phyloP scores from a whole-genome alignment of 306 rosid genomes.

The Lupinus albus region DNA sequence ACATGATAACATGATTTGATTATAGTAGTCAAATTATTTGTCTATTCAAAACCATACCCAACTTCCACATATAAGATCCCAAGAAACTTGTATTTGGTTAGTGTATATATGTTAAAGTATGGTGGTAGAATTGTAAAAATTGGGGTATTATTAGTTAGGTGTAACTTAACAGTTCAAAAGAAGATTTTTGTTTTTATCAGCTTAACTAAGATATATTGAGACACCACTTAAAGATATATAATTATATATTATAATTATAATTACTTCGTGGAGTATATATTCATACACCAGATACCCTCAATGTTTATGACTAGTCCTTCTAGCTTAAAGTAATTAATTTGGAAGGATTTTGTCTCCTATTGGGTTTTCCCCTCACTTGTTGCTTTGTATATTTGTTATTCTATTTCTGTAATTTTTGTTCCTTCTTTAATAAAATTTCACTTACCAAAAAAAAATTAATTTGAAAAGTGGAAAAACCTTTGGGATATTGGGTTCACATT shows the following conservation, averaged over 20 bases:
- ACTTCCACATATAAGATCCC: slow-evolving; percentile 38
- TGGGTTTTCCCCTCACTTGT: too few species aligned
- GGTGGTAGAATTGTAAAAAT: slow-evolving; percentile 35
- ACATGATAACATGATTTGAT: slow-evolving; percentile 18
- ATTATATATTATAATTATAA: slow-evolving; percentile 35
- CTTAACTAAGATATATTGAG: too few species aligned
- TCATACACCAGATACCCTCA: neutral
- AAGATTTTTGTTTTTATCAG: slow-evolving; percentile 11
- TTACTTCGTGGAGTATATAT: neutral
- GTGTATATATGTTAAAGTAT: slow-evolving; percentile 33
- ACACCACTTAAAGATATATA: neutral
- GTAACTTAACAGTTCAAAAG: slow-evolving; percentile 39
- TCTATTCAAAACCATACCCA: slow-evolving; percentile 33
- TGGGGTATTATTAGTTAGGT: slow-evolving; percentile 39
- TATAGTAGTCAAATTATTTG: slow-evolving; percentile 21
- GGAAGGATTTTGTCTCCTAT: too few species aligned
- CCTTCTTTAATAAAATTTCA: too few species aligned
- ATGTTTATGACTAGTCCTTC: neutral
- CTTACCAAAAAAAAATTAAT: too few species aligned
- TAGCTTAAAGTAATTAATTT: slow-evolving; percentile 23
- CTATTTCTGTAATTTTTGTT: too few species aligned
- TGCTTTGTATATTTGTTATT: too few species aligned
- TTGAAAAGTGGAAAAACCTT: slow-evolving; percentile 24
- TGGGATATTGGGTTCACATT: slow-evolving; percentile 34
- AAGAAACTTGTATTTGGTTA: slow-evolving; percentile 41